These are phyloP conservation scores for Trypanosoma avium DNA, from an alignment of 208 protist genomes.

Conservation along the genomic window DNA sequence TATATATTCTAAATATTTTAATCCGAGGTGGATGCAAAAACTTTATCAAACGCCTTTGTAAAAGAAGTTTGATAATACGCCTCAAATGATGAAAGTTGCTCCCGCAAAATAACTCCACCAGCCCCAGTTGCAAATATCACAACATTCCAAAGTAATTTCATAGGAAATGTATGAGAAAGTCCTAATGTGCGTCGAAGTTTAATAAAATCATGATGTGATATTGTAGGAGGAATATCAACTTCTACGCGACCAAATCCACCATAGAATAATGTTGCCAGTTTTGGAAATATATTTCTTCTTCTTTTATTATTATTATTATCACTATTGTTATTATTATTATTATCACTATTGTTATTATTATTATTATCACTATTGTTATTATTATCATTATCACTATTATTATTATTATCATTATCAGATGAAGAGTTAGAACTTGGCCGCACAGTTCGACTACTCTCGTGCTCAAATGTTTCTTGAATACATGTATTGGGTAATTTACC, in stretches of 20 bases:
- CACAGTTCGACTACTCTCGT: not conserved
- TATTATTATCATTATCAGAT: not conserved
- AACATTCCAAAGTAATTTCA: conserved; percentile 77
- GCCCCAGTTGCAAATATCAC: conserved; percentile 54
- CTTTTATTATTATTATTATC: conserved; percentile 2
- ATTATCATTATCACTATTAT: conserved; percentile 15
- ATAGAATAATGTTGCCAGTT: conserved; percentile 41
- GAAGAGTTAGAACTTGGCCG: not conserved
- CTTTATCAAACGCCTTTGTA: conserved; percentile 18
- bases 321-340: not conserved
- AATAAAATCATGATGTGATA: conserved; percentile 42
- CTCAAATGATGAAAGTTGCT: conserved; percentile 13
- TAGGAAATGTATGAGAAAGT: conserved; percentile 44
- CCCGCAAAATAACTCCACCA: conserved; percentile 31
- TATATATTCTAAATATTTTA: too few relatives aligned
- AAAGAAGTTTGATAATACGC: conserved; percentile 29
- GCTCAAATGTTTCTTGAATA: conserved; percentile 39
- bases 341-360: not conserved
- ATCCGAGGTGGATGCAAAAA: not conserved
- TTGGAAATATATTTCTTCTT: too few relatives aligned
- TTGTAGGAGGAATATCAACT: conserved; percentile 57
- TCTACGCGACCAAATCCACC: conserved; percentile 76
- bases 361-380: conserved; percentile 24
- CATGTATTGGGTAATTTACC: conserved; percentile 44
- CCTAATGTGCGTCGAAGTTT: conserved; percentile 43